Evolutionary conservation across 306 rosid species (phyloP), one percentile per base, ranked within the genome.

Genomic region (Trifolium dubium): DNA sequence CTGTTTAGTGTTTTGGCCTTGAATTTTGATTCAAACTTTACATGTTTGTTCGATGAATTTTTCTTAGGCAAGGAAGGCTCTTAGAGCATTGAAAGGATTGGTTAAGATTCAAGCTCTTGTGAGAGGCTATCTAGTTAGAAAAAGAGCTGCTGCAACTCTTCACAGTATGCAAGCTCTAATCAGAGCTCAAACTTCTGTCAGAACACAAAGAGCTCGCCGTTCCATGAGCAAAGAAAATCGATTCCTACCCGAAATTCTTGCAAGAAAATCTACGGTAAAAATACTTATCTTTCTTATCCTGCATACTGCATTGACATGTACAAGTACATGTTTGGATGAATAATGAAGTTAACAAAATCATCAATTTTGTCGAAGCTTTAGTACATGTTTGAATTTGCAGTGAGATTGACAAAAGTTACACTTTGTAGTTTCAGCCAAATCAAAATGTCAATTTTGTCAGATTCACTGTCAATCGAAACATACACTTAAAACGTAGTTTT

Each of bases 51-150:
- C 50, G 14, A 28, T 60, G 6, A 34, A 6, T 3, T 70, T 69
- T 76, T 56, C 28, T 50, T 82, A 95, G 99, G 96, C 99, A 5
- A 67, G 99, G 12, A 95, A 90, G 78, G 99, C 99, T 8, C 89
- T 88, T 39, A 83, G 98, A 56, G 99, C 99, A 28, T 75, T 95
- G 29, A 90, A 80, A 81, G 98, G 98, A 74, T 75, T 95, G 58
- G 99, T 95, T 1, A 95, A 90, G 84, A 87, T 95, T 63, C 99
- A 95, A 53, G 99, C 98, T 15, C 89, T 95, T 35, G 98, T 95
- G 8, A 82, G 93, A 83, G 99, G 99, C 14, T 95, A 44, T 78
- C 89, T 95, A 1, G 97, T 95, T 43, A 77, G 99, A 11, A 95
- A 95, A 67, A 81, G 94, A n/a, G 90, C 98, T 68, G 86, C 96